Evolutionary conservation across 2,329 filamentous ascomycete genomes (phyloP).

Genomic region (Thelonectria olida): DNA sequence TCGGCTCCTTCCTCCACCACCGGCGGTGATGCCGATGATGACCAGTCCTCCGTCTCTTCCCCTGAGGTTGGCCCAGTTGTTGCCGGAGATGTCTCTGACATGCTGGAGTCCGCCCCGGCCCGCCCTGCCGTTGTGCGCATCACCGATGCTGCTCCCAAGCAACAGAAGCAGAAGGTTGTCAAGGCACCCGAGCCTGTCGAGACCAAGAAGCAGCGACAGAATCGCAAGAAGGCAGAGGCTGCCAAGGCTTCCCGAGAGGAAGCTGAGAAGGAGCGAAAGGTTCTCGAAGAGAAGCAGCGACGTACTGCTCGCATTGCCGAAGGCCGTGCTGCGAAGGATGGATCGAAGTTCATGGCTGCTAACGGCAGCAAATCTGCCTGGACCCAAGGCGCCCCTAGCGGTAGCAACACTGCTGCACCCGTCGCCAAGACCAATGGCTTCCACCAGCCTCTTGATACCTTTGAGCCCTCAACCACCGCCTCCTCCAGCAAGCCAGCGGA

Average conservation of each 20-base stretch:
- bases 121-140: constrained; percentile 82
- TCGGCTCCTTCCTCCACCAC: constrained; percentile 69
- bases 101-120: constrained; percentile 79
- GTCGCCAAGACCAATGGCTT: constrained; percentile 46
- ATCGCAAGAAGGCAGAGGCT: constrained; percentile 86
- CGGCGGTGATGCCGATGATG: constrained; percentile 82
- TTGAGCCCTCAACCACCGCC: constrained; percentile 51
- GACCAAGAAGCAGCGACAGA: constrained; percentile 96
- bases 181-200: constrained; percentile 75
- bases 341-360: constrained; percentile 65
- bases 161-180: constrained; percentile 69
- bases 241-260: constrained; percentile 79
- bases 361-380: constrained; percentile 55
- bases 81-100: constrained; percentile 82
- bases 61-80: constrained; percentile 67
- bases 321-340: constrained; percentile 84
- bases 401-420: constrained; percentile 44
- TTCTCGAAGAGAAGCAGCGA: constrained; percentile 82
- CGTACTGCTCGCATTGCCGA: constrained; percentile 83
- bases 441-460: constrained; percentile 66
- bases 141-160: constrained; percentile 71
- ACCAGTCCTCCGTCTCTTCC: constrained; percentile 75
- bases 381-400: constrained; percentile 49
- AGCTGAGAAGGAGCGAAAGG: constrained; percentile 80
- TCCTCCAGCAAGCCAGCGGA: constrained; percentile 45